Base-by-base conservation (phyloP, 441 rosid genomes). In the Melastoma candidum region DNA sequence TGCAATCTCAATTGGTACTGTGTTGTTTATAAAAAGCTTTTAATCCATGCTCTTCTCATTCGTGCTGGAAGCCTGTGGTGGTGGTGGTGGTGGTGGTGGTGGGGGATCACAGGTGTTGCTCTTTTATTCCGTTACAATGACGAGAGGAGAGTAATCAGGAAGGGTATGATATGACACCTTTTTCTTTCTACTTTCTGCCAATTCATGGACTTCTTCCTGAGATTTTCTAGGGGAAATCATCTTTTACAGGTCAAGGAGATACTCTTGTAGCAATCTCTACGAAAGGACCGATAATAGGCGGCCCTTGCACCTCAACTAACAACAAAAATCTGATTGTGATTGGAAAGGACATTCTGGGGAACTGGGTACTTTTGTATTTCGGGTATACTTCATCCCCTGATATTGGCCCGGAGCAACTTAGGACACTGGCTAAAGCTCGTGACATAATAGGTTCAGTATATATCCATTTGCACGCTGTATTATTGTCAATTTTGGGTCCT, bases 301-400 rank as follows among this genome's bases (percentile, higher is more conserved):
- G 95, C 26, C 89, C 97, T 12, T 87, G 81, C 63, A 65, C 79
- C 45, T 73, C 84, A 58, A 58, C 77, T 29, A 72, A 81, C 73
- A 74, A 82, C 10, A 75, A 79, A 56, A 71, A 72, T 56, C 76
- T 47, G 60, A 53, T 54, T 1, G 74, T 90, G 41, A 80, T 81
- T 11, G 83, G 79, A 62, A 39, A 64, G 49, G 68, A 75, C 61
- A 71, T 90, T 46, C 56, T 60, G 2, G 95, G 95, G 49, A 78
- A 82, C 22, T 90, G 95, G 97, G 67, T 76, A 67, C 74, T 87
- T 48, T 70, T 90, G 43, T 79, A 84, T 77, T 90, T 90, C 47
- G 97, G 97, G 26, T 87, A 86, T 67, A 81, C 97, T 22, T 82
- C 72, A 60, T 84, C 95, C 27, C 97, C 97, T 24, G 97, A 87